phyloP scores from a whole-genome alignment of 768 basidiomycete species.

The Rhizopogon salebrosus region DNA sequence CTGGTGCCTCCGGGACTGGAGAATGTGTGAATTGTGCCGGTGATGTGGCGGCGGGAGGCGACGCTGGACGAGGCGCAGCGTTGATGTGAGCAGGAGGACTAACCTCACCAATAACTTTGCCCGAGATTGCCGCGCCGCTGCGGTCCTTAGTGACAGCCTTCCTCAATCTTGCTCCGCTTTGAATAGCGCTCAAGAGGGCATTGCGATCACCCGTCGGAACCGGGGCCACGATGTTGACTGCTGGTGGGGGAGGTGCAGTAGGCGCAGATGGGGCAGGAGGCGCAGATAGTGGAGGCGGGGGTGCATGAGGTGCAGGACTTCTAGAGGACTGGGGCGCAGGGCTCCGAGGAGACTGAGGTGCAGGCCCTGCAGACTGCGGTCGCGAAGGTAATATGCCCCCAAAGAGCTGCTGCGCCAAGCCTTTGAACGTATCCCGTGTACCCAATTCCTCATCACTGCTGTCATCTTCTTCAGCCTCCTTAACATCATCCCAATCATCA shows the following conservation, averaged over 20 bases:
- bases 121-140: conserved; percentile 63
- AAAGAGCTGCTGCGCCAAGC: conserved; percentile 78
- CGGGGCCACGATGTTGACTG: conserved; percentile 26
- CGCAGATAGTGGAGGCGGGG: conserved; percentile 18
- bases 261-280: conserved; percentile 31
- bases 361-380: conserved; percentile 50
- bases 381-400: conserved; percentile 59
- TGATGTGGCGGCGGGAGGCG: conserved; percentile 27
- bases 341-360: conserved; percentile 10
- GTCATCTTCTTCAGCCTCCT: conserved; percentile 66
- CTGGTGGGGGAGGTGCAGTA: conserved; percentile 25
- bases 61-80: conserved; percentile 35
- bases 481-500: conserved; percentile 83
- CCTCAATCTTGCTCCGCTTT: conserved; percentile 63
- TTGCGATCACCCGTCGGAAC: conserved; percentile 44
- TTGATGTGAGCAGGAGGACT: conserved; percentile 69
- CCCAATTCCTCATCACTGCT: conserved; percentile 77
- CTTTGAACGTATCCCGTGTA: conserved; percentile 56
- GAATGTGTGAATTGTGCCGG: conserved; percentile 9
- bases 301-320: conserved; percentile 12
- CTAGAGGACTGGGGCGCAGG: conserved; percentile 14
- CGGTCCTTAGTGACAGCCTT: conserved; percentile 83
- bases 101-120: conserved; percentile 72
- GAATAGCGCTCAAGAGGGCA: conserved; percentile 76
- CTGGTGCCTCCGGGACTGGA: conserved; percentile 8